Percentiles rank a stretch among this genome's conserved stretches.
Evolutionary conservation across 2,329 filamentous ascomycete genomes (phyloP).

Genomic region (Lecanicillium sp.): DNA sequence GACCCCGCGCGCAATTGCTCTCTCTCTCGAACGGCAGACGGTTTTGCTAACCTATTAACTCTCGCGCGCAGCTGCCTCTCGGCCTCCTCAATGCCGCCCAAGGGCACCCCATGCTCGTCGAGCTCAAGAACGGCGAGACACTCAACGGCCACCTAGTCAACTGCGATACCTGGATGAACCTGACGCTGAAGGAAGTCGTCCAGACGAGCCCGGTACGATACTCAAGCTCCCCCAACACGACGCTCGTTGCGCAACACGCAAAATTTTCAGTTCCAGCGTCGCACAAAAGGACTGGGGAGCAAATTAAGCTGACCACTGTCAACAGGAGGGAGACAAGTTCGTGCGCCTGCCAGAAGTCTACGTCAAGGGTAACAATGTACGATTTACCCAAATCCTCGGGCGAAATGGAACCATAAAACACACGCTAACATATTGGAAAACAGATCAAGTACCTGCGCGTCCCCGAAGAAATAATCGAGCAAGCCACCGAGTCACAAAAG

Average conservation of each 20-base stretch:
- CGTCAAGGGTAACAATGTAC: slow-evolving; percentile 92
- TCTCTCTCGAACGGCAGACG: background rate
- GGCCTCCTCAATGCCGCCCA: slow-evolving; percentile 92
- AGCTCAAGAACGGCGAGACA: slow-evolving; percentile 96
- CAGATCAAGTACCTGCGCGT: slow-evolving; percentile 98
- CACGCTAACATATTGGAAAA: too few relatives aligned
- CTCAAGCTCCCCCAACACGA: too few relatives aligned
- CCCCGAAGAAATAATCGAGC: slow-evolving; percentile 91
- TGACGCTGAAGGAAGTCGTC: slow-evolving; percentile 93
- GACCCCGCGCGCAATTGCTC: background rate
- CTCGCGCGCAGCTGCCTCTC: slow-evolving; percentile 53
- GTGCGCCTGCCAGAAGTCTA: slow-evolving; percentile 89
- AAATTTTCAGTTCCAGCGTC: too few relatives aligned
- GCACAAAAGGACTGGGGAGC: too few relatives aligned
- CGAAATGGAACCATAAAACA: too few relatives aligned
- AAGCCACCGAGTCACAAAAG: slow-evolving; percentile 88
- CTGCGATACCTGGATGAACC: slow-evolving; percentile 99
- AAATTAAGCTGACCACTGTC: too few relatives aligned
- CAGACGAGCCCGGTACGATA: slow-evolving; percentile 79
- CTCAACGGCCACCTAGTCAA: slow-evolving; percentile 92
- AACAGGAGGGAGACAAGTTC: slow-evolving; percentile 91
- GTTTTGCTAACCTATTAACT: slow-evolving; percentile 20
- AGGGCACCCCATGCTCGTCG: slow-evolving; percentile 95
- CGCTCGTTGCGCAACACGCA: too few relatives aligned
- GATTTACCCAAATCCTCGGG: too few relatives aligned